Evolutionary conservation across 306 rosid genomes (phyloP).

Genomic region (Castanospermum australe): DNA sequence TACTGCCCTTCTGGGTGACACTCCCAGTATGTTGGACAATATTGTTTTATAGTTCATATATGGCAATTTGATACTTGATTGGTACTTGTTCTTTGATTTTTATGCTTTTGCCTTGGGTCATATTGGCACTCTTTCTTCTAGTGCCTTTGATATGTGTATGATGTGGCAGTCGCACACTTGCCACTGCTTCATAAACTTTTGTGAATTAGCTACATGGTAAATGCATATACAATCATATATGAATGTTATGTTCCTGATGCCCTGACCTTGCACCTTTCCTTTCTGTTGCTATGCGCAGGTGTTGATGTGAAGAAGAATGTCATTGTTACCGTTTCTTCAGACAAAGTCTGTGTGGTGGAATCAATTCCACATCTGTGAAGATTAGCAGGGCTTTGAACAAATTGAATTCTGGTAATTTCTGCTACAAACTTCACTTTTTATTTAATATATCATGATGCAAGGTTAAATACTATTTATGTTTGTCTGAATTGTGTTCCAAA

Average conservation of each 20-base stretch:
- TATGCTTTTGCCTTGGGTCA: background rate
- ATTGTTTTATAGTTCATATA: too few species aligned
- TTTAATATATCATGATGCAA: background rate
- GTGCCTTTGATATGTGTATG: background rate
- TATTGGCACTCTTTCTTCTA: background rate
- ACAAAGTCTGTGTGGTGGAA: constrained; percentile 99
- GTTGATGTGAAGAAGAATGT: constrained; percentile 80
- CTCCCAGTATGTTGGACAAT: constrained; percentile 71
- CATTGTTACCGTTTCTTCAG: constrained; percentile 80
- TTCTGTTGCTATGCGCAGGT: constrained; percentile 44
- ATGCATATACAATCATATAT: background rate
- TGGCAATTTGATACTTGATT: too few species aligned
- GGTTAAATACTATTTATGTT: background rate
- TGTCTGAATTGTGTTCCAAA: background rate
- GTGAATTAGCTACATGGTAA: background rate
- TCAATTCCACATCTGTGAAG: constrained; percentile 95
- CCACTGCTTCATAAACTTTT: background rate
- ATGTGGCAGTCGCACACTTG: background rate
- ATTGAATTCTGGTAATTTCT: constrained; percentile 70
- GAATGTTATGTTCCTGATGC: background rate
- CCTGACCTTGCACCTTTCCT: constrained; percentile 8
- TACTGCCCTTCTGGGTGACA: constrained; percentile 92
- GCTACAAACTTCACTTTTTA: too few species aligned
- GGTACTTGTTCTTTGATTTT: background rate
- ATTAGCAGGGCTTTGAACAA: constrained; percentile 73